A percentile compares a stretch with the other conserved stretches of the same genome.
Evolutionary conservation across 2,329 filamentous ascomycete species (phyloP).

Genomic region (Thielaviopsis populi): DNA sequence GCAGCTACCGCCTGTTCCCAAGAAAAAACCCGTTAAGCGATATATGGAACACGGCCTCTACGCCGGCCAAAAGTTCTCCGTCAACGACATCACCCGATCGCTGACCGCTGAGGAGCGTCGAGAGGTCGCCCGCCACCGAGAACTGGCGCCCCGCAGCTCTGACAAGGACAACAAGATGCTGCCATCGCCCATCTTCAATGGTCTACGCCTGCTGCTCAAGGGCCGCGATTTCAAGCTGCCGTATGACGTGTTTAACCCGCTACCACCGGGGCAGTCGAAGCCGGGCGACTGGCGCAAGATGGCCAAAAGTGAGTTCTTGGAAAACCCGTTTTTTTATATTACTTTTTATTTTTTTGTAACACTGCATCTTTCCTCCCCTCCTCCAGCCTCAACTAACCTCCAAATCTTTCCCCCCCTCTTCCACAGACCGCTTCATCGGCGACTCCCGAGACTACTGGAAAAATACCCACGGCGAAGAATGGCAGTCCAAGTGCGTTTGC

Average conservation of each 20-base stretch:
- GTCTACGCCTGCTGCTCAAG: slow-evolving; percentile 52
- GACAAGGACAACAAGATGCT: slow-evolving; percentile 42
- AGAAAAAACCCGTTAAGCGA: slow-evolving; percentile 46
- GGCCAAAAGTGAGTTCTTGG: slow-evolving; percentile 57
- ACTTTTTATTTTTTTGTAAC: too few species aligned
- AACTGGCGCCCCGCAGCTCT: slow-evolving; percentile 21
- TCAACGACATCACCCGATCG: slow-evolving; percentile 31
- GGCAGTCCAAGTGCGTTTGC: slow-evolving; percentile 65
- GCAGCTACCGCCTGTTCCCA: slow-evolving; percentile 26
- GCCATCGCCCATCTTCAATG: slow-evolving; percentile 66
- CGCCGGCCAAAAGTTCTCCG: slow-evolving; percentile 55
- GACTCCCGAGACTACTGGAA: slow-evolving; percentile 70
- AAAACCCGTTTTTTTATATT: too few species aligned
- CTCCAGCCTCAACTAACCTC: neutral
- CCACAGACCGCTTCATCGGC: slow-evolving; percentile 83
- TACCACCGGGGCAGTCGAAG: slow-evolving; percentile 74
- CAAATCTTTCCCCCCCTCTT: slow-evolving; percentile 21
- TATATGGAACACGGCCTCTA: slow-evolving; percentile 77
- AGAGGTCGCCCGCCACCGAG: slow-evolving; percentile 25
- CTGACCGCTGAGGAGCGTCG: slow-evolving; percentile 39
- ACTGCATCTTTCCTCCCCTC: neutral
- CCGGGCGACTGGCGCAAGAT: slow-evolving; percentile 87
- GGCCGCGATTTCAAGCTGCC: slow-evolving; percentile 78
- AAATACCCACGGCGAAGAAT: slow-evolving; percentile 54
- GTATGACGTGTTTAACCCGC: slow-evolving; percentile 75